Percentiles rank a stretch among this genome's conserved stretches.
These are phyloP conservation scores for Diaporthe ilicicola DNA, from an alignment of 2,329 filamentous ascomycete species.

Conservation along the genomic window DNA sequence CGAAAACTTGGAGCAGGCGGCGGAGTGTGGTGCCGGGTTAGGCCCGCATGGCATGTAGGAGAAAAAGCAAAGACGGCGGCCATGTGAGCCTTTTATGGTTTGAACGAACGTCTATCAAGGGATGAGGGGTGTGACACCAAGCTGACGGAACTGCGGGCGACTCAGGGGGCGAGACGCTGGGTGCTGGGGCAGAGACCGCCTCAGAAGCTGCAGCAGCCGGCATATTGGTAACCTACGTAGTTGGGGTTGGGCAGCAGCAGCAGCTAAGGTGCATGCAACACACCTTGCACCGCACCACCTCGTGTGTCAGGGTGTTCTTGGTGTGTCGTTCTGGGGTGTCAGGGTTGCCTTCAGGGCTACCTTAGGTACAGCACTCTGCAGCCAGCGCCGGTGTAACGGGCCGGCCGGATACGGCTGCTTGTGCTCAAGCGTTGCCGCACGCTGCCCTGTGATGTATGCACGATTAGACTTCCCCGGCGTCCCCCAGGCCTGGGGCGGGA, in stretches of 20 bases:
- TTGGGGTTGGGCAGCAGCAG: too few relatives aligned
- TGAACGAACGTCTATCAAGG: slow-evolving; percentile 8
- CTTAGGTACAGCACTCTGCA: too few relatives aligned
- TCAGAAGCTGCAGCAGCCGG: too few relatives aligned
- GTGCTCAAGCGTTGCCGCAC: slow-evolving; percentile 9
- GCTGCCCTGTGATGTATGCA: slow-evolving; percentile 15
- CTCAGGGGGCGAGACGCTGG: slow-evolving; percentile 3
- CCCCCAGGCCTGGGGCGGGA: slow-evolving; percentile 5
- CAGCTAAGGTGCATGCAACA: too few relatives aligned
- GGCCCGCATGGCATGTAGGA: background rate
- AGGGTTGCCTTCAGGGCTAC: too few relatives aligned
- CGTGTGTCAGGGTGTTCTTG: too few relatives aligned
- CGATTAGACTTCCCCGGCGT: slow-evolving; percentile 5
- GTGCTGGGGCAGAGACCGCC: background rate
- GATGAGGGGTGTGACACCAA: slow-evolving; percentile 12
- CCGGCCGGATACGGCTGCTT: slow-evolving; percentile 1
- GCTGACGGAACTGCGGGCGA: slow-evolving; percentile 14
- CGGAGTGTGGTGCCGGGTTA: background rate
- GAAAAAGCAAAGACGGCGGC: slow-evolving; percentile 21
- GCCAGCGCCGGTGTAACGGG: slow-evolving; percentile 8
- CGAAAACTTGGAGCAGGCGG: background rate
- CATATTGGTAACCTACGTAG: too few relatives aligned
- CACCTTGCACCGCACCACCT: background rate
- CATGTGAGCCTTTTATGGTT: slow-evolving; percentile 25
- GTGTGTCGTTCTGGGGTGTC: too few relatives aligned